Conservation (phyloP, 768 basidiomycete species). For the Grammothele lineata region DNA sequence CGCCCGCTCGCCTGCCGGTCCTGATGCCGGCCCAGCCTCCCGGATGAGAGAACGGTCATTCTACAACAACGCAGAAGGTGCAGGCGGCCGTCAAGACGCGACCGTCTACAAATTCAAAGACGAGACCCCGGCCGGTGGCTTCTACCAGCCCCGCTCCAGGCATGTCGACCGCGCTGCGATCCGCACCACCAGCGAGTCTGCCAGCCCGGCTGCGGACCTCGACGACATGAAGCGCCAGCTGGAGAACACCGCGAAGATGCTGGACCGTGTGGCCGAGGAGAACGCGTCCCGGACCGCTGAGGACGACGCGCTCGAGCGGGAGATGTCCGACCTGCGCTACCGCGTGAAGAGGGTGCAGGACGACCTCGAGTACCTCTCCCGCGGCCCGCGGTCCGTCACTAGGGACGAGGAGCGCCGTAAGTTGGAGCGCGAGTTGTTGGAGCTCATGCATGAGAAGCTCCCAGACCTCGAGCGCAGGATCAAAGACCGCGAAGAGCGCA, state of each 20-base stretch:
- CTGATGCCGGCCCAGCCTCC: conserved; percentile 50
- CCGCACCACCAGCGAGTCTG: conserved; percentile 66
- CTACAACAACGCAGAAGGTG: conserved; percentile 46
- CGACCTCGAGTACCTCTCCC: conserved; percentile 83
- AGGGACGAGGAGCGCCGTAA: conserved; percentile 85
- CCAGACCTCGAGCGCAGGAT: conserved; percentile 88
- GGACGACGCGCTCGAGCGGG: conserved; percentile 88
- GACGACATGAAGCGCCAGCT: conserved; percentile 85
- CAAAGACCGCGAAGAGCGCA: conserved; percentile 71
- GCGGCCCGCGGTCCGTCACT: conserved; percentile 62
- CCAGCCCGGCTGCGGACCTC: conserved; percentile 59
- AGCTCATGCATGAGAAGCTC: conserved; percentile 84
- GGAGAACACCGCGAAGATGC: conserved; percentile 70
- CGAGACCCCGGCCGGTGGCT: conserved; percentile 50
- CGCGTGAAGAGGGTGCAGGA: conserved; percentile 84
- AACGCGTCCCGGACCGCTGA: conserved; percentile 62
- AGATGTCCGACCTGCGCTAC: conserved; percentile 82
- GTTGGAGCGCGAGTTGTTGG: conserved; percentile 83
- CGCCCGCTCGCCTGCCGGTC: conserved; percentile 53
- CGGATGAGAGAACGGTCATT: conserved; percentile 71
- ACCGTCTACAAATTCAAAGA: conserved; percentile 87
- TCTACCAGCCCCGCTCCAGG: conserved; percentile 77
- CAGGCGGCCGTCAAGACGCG: conserved; percentile 74
- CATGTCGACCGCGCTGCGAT: conserved; percentile 85
- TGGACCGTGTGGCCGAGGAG: conserved; percentile 70